Conservation (phyloP, 129 eudicot genomes). For the Lactuca saligna region DNA sequence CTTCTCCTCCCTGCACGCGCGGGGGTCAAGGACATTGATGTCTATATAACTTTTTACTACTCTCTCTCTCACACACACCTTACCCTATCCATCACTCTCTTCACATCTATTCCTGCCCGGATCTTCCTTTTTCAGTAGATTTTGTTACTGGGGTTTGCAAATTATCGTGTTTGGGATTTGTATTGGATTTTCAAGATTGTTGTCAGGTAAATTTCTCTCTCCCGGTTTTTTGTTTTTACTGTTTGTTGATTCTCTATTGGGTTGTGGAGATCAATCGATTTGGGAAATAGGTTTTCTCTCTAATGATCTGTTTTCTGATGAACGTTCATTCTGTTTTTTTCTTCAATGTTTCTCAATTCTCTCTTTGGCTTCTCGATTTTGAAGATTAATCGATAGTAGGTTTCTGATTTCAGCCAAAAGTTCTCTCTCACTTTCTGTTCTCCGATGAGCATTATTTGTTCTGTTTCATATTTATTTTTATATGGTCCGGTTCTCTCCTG, state of each 20-base stretch:
- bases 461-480: not conserved
- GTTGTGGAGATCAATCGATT: not conserved
- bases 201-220: slow-evolving; percentile 1
- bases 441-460: not conserved
- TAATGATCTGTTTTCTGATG: not conserved
- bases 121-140: not conserved
- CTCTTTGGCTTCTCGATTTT: not conserved
- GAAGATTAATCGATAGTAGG: not conserved
- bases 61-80: slow-evolving; percentile 23
- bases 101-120: not conserved
- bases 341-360: not conserved
- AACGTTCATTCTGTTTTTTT: not conserved
- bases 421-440: not conserved
- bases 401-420: not conserved
- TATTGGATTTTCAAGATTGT: not conserved
- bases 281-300: slow-evolving; percentile 4
- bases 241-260: not conserved
- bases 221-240: not conserved
- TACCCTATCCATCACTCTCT: slow-evolving; percentile 5
- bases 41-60: slow-evolving; percentile 44
- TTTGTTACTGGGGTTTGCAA: not conserved
- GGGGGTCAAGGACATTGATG: slow-evolving; percentile 35
- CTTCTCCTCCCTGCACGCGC: slow-evolving; percentile 32
- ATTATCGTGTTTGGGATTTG: not conserved
- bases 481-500: not conserved